phyloP scores from a whole-genome alignment of 805 yeast genomes.

The Cyberlindnera mississippiensis region DNA sequence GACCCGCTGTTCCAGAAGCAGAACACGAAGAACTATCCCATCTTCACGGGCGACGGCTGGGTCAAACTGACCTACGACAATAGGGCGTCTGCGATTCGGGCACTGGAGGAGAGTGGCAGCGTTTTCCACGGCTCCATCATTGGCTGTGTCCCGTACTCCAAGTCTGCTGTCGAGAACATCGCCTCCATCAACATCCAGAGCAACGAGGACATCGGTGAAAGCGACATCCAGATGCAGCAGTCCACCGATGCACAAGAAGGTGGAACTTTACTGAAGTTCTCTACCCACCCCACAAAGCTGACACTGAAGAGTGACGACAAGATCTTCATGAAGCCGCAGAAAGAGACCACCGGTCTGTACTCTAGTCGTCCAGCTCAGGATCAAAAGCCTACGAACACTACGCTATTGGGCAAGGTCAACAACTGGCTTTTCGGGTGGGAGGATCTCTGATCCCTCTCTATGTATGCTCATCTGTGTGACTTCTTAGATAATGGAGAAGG shows the following conservation, averaged over 20 bases:
- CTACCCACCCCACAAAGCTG: conserved; percentile 24
- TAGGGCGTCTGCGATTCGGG: conserved; percentile 72
- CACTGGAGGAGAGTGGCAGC: conserved; percentile 78
- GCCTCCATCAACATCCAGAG: conserved; percentile 39
- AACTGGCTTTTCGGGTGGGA: conserved; percentile 57
- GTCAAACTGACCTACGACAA: conserved; percentile 82
- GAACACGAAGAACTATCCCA: conserved; percentile 48
- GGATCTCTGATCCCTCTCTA: conserved; percentile 31
- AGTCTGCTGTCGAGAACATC: conserved; percentile 56
- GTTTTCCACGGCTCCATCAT: conserved; percentile 60
- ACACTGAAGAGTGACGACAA: conserved; percentile 40
- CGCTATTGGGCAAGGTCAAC: conserved; percentile 33
- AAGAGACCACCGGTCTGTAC: conserved; percentile 17
- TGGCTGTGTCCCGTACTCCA: conserved; percentile 69
- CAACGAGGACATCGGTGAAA: conserved; percentile 47
- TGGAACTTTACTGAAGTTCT: conserved; percentile 15
- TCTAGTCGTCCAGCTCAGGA: conserved; percentile 28
- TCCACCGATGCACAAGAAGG: conserved; percentile 9
- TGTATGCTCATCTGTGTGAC: not conserved
- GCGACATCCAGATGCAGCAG: conserved; percentile 16
- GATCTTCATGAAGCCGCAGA: conserved; percentile 31
- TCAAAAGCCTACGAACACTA: conserved; percentile 16
- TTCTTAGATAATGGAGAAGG: conserved; percentile 26
- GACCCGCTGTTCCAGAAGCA: conserved; percentile 23
- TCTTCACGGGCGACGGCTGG: conserved; percentile 87